Percentiles rank a stretch among this genome's conserved stretches.
These are phyloP conservation scores for Penicillium griseofulvum DNA, from an alignment of 2,329 filamentous ascomycete species.

Conservation along the genomic window DNA sequence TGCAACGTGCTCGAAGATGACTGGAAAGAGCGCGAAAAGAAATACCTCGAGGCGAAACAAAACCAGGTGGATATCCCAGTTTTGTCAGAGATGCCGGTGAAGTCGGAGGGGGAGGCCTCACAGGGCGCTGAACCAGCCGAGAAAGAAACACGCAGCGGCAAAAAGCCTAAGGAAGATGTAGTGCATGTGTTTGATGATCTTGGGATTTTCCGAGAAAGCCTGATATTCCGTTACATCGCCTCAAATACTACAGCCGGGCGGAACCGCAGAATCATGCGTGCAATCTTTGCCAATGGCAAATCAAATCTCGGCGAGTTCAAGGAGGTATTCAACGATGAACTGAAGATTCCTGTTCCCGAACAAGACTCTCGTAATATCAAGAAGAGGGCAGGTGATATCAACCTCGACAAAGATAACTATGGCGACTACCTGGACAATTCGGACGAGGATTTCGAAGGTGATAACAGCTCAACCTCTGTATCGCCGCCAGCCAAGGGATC, in stretches of 20 bases:
- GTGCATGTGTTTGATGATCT: constrained; percentile 10
- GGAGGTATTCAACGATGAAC: constrained; percentile 46
- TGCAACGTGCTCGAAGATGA: constrained; percentile 46
- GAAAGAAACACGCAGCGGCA: constrained; percentile 2
- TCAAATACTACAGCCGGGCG: constrained; percentile 31
- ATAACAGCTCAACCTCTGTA: neutral
- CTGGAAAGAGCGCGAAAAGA: constrained; percentile 37
- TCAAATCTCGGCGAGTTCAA: constrained; percentile 41
- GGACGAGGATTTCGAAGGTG: constrained; percentile 33
- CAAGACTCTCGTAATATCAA: constrained; percentile 28
- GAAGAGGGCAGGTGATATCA: constrained; percentile 42
- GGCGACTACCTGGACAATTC: constrained; percentile 47
- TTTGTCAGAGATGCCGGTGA: neutral
- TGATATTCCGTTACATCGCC: constrained; percentile 46
- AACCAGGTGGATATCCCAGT: neutral
- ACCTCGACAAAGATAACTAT: constrained; percentile 47
- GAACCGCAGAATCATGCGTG: constrained; percentile 44
- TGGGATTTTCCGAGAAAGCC: constrained; percentile 35
- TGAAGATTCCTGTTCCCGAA: constrained; percentile 35
- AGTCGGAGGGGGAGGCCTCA: constrained; percentile 25
- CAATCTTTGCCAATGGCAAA: constrained; percentile 49
- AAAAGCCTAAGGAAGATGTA: neutral
- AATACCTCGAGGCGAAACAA: constrained; percentile 27
- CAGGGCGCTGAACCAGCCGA: neutral
- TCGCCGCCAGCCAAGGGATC: constrained; percentile 9